Evolutionary conservation across 2,329 filamentous ascomycete species (phyloP).

Genomic region (Mycosphaerelloides madeirae): DNA sequence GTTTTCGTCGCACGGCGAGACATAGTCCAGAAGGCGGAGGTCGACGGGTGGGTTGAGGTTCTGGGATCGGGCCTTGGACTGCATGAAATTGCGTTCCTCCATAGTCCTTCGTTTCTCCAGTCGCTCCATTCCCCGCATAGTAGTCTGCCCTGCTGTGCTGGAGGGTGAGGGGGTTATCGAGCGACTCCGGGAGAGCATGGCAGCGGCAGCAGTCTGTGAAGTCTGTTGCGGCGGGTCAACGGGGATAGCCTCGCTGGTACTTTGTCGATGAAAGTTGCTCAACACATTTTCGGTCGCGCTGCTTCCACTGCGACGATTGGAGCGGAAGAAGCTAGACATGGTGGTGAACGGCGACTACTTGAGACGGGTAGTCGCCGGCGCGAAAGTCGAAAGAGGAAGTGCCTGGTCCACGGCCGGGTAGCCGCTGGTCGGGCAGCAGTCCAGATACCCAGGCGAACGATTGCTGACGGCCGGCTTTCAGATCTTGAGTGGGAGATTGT

Average conservation of each 20-base stretch:
- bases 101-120: conserved; percentile 30
- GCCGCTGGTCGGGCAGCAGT: too few relatives aligned
- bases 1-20: conserved; percentile 53
- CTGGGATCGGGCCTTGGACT: conserved; percentile 23
- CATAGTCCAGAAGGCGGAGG: conserved; percentile 55
- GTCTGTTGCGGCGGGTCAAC: not conserved
- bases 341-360: not conserved
- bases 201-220: not conserved
- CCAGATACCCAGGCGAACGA: too few relatives aligned
- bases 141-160: conserved; percentile 1
- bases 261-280: not conserved
- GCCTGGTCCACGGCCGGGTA: too few relatives aligned
- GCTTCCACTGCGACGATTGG: conserved; percentile 11
- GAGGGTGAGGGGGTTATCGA: conserved; percentile 11
- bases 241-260: conserved; percentile 8
- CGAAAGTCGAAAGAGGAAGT: too few relatives aligned
- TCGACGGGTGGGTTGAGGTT: conserved; percentile 43
- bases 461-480: too few relatives aligned
- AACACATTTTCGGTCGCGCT: conserved; percentile 1
- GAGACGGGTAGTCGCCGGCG: too few relatives aligned
- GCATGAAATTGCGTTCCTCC: conserved; percentile 29
- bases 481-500: too few relatives aligned
- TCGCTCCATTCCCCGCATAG: conserved; percentile 25
- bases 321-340: conserved; percentile 15
- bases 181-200: conserved; percentile 9